Base-by-base conservation (phyloP, 1,284 basidiomycete genomes). In the Schizophyllum amplum region DNA sequence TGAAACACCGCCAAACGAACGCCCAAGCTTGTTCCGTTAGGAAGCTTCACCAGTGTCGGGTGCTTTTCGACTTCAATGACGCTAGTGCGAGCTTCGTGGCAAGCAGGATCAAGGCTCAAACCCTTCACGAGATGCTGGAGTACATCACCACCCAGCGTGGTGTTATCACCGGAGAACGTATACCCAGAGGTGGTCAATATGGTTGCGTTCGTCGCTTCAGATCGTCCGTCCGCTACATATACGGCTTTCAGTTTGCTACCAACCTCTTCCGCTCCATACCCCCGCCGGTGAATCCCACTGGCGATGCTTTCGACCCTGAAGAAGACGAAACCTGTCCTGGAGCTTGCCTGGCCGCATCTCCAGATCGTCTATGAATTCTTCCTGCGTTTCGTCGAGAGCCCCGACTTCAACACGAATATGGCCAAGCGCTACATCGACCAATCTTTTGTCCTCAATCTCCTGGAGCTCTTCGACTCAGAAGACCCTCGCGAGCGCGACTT, bases 301-400 rank as follows among this genome's bases (percentile, higher is more conserved):
- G 96, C 57, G 97, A 99, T 69, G 96, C 95, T 0, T 99, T 98
- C 68, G 97, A 99, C 71, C 97, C 97, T 13, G 97, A 99, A 74
- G 97, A 99, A 76, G 97, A 99, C 67, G 97, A 99, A n/a, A 66
- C 97, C 97, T 5, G 96, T 99, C 3, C 83, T 99, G 61, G 97
- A 99, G 71, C 88, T 99, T 56, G 97, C 97, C 17, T 99, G 97
- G 97, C 97, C 97, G 25, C 97, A 99, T 72, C 83, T 99, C 57
- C 96, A 99, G 74, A 96, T 99, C 64, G 97, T 99, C 55, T 99
- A 99, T 75, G 97, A 99, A 73, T 98, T 99, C 75, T 99, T 99
- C 85, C 85, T 99, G 42, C 92, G 97, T 56, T 99, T 99, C 68
- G 92, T 99, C 60, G 97, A 99, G 74, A 93, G 88, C 67, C 90